Percentiles rank a stretch among this genome's conserved stretches.
Conservation (phyloP, 2,329 filamentous ascomycete species). For the Venturia oleaginea region DNA sequence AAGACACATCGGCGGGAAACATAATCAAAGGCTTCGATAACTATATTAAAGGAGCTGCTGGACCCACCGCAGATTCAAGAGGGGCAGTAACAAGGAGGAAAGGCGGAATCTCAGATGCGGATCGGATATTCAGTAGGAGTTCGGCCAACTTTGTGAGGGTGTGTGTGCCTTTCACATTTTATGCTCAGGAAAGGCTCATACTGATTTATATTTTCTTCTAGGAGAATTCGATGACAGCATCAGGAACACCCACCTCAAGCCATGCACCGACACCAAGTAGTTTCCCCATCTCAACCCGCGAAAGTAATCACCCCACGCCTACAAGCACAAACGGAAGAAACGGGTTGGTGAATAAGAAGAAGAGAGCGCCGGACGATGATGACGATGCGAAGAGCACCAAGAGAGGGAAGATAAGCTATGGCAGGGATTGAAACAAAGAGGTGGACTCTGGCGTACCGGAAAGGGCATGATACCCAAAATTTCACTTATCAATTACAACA, state of each 20-base stretch:
- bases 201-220: neutral
- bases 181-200: neutral
- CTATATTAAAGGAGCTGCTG: slow-evolving; percentile 84
- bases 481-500: neutral
- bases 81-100: slow-evolving; percentile 47
- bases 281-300: slow-evolving; percentile 33
- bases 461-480: slow-evolving; percentile 3
- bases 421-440: slow-evolving; percentile 30
- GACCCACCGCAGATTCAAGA: slow-evolving; percentile 34
- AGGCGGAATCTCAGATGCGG: slow-evolving; percentile 55
- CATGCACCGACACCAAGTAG: slow-evolving; percentile 40
- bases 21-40: slow-evolving; percentile 97
- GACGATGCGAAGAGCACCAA: slow-evolving; percentile 39
- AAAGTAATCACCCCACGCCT: slow-evolving; percentile 35
- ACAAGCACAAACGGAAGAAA: slow-evolving; percentile 27
- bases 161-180: slow-evolving; percentile 10
- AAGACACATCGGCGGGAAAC: slow-evolving; percentile 76
- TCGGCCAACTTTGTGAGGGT: slow-evolving; percentile 31
- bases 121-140: slow-evolving; percentile 57
- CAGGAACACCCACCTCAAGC: slow-evolving; percentile 33
- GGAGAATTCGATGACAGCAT: slow-evolving; percentile 31
- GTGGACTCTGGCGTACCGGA: neutral
- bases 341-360: slow-evolving; percentile 30
- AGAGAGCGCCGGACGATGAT: slow-evolving; percentile 35
- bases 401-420: slow-evolving; percentile 42